phyloP scores from a whole-genome alignment of 1,139 yeast genomes.

The Wickerhamomyces sp. region DNA sequence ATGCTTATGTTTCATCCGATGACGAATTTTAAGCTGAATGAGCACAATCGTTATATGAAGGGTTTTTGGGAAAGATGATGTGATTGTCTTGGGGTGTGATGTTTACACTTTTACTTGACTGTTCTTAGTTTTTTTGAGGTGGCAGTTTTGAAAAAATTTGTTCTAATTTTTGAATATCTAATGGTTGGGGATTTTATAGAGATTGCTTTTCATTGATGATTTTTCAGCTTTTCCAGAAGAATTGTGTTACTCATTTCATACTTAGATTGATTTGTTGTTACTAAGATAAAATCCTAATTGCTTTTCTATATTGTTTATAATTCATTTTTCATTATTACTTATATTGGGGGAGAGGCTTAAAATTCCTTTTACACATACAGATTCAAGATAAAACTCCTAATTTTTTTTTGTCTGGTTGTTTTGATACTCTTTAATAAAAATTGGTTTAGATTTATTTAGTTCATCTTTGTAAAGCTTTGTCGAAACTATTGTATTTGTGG shows the following conservation, averaged over 20 bases:
- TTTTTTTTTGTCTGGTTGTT: background rate
- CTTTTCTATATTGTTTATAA: no score
- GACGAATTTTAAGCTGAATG: conserved; percentile 43
- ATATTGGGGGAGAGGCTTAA: background rate
- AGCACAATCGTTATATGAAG: background rate
- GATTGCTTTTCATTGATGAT: background rate
- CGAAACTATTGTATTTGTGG: no score
- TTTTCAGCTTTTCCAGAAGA: background rate
- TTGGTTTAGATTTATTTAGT: background rate
- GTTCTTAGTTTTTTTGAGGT: background rate
- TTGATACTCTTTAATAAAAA: no score
- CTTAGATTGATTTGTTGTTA: background rate
- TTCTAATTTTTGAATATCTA: no score
- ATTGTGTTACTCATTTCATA: background rate
- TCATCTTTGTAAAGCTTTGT: no score
- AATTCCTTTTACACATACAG: background rate
- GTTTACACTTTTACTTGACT: no score
- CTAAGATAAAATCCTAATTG: background rate
- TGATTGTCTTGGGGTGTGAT: background rate
- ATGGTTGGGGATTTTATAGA: background rate
- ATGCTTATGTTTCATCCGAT: conserved; percentile 95
- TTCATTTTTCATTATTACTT: no score
- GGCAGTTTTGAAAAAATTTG: background rate
- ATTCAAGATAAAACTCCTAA: background rate
- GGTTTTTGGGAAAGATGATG: background rate